Conservation (phyloP, 1,284 basidiomycete genomes). For the Earliella scabrosa region DNA sequence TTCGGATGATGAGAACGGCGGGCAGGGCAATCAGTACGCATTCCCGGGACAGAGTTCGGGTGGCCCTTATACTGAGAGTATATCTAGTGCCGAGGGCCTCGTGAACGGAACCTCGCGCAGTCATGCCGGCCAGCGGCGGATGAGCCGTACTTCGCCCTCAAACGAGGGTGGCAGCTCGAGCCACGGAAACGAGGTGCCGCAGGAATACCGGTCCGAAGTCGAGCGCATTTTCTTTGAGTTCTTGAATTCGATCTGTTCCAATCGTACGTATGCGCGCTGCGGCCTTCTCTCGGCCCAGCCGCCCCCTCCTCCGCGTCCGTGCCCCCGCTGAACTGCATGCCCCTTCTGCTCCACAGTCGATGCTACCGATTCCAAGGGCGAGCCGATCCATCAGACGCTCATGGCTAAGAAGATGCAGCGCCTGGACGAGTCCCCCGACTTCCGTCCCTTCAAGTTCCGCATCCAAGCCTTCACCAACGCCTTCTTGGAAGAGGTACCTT, state of each 20-base stretch:
- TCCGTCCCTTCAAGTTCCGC: conserved; percentile 98
- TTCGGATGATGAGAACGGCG: conserved; percentile 40
- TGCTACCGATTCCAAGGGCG: conserved; percentile 91
- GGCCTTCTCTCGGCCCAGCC: background rate
- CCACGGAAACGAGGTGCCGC: conserved; percentile 71
- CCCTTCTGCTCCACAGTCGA: conserved; percentile 66
- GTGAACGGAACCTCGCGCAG: conserved; percentile 29
- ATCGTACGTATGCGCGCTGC: conserved; percentile 61
- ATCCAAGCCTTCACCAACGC: conserved; percentile 99
- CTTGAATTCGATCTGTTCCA: conserved; percentile 88
- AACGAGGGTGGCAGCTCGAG: conserved; percentile 31
- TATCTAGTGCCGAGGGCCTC: conserved; percentile 25
- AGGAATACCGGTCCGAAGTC: conserved; percentile 82
- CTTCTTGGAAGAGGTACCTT: conserved; percentile 87
- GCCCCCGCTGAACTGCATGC: conserved; percentile 17
- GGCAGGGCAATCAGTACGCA: conserved; percentile 28
- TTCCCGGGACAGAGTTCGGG: conserved; percentile 14
- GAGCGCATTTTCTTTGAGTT: conserved; percentile 94
- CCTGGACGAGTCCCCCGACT: conserved; percentile 94
- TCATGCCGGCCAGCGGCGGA: conserved; percentile 30
- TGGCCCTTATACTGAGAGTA: conserved; percentile 21
- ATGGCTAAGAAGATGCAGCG: conserved; percentile 99
- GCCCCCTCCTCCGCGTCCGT: conserved; percentile 3
- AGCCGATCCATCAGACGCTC: conserved; percentile 96
- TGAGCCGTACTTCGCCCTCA: conserved; percentile 36